Conservation (phyloP, 192 early-diverging fungal species). For the Endogone sp. region DNA sequence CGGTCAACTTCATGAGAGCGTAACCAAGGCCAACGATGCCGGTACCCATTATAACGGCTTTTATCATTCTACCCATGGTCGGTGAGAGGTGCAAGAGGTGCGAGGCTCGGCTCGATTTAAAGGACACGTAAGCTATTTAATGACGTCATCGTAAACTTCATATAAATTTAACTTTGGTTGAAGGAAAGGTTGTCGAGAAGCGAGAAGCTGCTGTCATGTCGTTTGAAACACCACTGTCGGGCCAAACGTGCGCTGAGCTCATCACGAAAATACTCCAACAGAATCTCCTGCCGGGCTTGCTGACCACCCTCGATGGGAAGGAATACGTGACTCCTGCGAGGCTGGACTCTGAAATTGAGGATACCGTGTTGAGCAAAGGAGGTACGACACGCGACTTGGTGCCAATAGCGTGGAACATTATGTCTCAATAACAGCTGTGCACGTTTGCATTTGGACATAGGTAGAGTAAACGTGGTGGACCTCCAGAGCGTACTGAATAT, state of each 20-base stretch:
- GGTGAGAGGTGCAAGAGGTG: too few species aligned
- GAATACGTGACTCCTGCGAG: neutral
- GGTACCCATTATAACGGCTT: conserved; percentile 34
- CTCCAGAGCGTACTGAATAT: neutral
- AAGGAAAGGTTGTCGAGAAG: too few species aligned
- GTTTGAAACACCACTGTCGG: too few species aligned
- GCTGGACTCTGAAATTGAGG: neutral
- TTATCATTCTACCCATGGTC: conserved; percentile 40
- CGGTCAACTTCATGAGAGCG: conserved; percentile 44
- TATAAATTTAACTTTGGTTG: too few species aligned
- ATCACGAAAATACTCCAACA: neutral
- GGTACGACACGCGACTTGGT: neutral
- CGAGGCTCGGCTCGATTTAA: too few species aligned
- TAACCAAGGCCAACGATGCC: conserved; percentile 41
- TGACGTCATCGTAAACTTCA: too few species aligned
- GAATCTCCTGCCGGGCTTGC: neutral
- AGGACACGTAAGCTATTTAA: too few species aligned
- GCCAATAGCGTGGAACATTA: neutral
- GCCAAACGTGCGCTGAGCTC: neutral
- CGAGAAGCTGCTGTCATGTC: too few species aligned
- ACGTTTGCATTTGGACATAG: neutral
- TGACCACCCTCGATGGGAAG: neutral
- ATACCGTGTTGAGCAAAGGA: neutral
- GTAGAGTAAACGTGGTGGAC: neutral
- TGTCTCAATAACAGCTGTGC: neutral